Base-by-base conservation (phyloP, 371 early-diverging fungal genomes). In the Mucor velutinosus region DNA sequence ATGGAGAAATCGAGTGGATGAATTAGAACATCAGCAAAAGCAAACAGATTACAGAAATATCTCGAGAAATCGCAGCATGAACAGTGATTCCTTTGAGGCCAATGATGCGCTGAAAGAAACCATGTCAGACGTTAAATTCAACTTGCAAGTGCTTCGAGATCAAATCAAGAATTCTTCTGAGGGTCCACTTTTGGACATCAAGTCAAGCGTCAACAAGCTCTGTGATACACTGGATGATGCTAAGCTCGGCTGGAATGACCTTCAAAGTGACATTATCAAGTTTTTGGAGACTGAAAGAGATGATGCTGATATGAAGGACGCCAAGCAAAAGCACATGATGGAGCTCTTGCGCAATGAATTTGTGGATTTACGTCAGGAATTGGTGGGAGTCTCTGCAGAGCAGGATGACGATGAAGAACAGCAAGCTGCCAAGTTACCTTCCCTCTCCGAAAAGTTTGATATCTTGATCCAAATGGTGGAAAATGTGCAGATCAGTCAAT, bases 401-500 rank as follows among this genome's bases (percentile, higher is more conserved):
- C 12, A 35, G 25, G 43, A 57, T 2, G 56, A 60, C 15, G 25
- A 43, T 6, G 49, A 32, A 27, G 59, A 30, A 27, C 60, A 67
- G 7, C 25, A 33, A n/a, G 43, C 47, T 12, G 60, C 59, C 51
- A 72, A 67, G 1, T 14, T 51, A 2, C 60, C 71, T 11, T 78
- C 76, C 3, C 60, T 77, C 1, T 66, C 74, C 4, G 72, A 74
- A 25, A 79, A 82, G 58, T 74, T 82, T 62, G 77, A 82, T 39
- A 71, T 74, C 27, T 51, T 82, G 37, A 72, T 77, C 39, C 69
- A 79, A 59, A 74, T 79, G 71, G 67, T 81, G 35, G 82, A 77
- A 60, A 71, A 77, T 27, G 35, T 81, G 14, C 82, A 81, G 53
- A 55, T 76, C 0, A 64, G 73, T 3, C 80, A 80, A 49, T 71